Evolutionary conservation across 352 stramenopile species (phyloP), one percentile per base, ranked within the genome.

Genomic region (Globisporangium perplexum): DNA sequence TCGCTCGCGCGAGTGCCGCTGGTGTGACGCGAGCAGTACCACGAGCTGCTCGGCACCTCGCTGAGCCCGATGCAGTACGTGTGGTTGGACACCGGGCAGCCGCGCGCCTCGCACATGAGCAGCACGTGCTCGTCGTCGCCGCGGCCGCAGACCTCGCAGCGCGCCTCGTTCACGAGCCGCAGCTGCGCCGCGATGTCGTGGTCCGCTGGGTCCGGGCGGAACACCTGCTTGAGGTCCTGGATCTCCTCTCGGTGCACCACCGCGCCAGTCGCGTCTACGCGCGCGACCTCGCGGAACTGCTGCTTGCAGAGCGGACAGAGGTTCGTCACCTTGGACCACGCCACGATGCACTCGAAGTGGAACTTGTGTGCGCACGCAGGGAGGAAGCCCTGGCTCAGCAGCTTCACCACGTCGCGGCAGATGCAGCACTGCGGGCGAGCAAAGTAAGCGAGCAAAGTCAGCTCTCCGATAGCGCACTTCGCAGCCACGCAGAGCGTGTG

Each of bases 251-350:
- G 57, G 39, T 78, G 69, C 42, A 76, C 59, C 20, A 75, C 53
- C 10, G 31, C 20, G 22, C 82, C 83, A 2, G 60, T 23, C 0
- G 52, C 65, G 33, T 88, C 67, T 18, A 71, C 59, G 18, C 66
- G 68, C 7, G 71, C 72, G 41, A 94, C 65, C 0, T 50, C 7
- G n/a, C 74, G 68, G 55, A 94, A 94, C 50, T 83, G 73, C 50
- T 62, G 67, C 68, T 91, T 91, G 63, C 83, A 94, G 1, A 94
- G 62, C 50, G 83, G 83, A 65, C 83, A 94, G 18, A 90, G 55
- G 51, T 94, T 94, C 18, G 83, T 92, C 22, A 92, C 77, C 50
- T 88, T 85, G 35, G 83, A 65, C 83, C 83, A 94, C 28, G 79
- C 65, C 24, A 90, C 49, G 51, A 94, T 92, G 60, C 83, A 94